Conservation (phyloP, 768 basidiomycete genomes). For the Neoboletus brunneissimus region DNA sequence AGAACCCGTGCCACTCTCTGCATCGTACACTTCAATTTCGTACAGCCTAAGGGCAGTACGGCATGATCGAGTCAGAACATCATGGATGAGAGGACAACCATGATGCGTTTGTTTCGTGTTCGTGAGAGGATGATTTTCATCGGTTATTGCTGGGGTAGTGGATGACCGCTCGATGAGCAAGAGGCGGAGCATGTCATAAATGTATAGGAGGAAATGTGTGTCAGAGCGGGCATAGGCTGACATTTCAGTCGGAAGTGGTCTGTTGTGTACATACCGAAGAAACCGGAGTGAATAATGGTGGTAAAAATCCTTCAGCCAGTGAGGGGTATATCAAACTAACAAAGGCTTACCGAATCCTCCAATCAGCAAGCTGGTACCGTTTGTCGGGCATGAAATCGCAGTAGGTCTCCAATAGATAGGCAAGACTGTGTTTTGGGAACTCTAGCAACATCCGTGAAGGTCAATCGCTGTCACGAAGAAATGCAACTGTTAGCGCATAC, state of each 20-base stretch:
- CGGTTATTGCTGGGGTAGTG: slow-evolving; percentile 27
- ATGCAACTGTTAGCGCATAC: slow-evolving; percentile 33
- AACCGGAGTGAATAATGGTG: not conserved
- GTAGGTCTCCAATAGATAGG: slow-evolving; percentile 80
- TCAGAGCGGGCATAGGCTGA: slow-evolving; percentile 90
- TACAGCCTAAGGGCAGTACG: slow-evolving; percentile 75
- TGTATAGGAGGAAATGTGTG: slow-evolving; percentile 90
- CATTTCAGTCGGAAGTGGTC: slow-evolving; percentile 88
- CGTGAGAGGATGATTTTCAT: slow-evolving; percentile 8
- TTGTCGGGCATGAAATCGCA: slow-evolving; percentile 92
- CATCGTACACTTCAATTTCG: slow-evolving; percentile 68
- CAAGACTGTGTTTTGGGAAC: slow-evolving; percentile 81
- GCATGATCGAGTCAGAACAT: slow-evolving; percentile 68
- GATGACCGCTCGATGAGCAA: slow-evolving; percentile 73
- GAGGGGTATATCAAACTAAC: not conserved
- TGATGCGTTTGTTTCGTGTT: slow-evolving; percentile 13
- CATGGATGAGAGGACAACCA: slow-evolving; percentile 47
- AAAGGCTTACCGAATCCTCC: slow-evolving; percentile 76
- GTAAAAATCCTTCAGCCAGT: not conserved
- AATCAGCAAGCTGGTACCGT: slow-evolving; percentile 94
- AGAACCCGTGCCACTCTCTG: slow-evolving; percentile 56
- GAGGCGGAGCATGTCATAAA: slow-evolving; percentile 89
- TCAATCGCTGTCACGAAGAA: not conserved
- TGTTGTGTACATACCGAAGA: slow-evolving; percentile 14
- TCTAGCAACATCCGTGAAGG: slow-evolving; percentile 40